Conservation (phyloP, 306 rosid genomes). For the Citrullus mucosospermus region DNA sequence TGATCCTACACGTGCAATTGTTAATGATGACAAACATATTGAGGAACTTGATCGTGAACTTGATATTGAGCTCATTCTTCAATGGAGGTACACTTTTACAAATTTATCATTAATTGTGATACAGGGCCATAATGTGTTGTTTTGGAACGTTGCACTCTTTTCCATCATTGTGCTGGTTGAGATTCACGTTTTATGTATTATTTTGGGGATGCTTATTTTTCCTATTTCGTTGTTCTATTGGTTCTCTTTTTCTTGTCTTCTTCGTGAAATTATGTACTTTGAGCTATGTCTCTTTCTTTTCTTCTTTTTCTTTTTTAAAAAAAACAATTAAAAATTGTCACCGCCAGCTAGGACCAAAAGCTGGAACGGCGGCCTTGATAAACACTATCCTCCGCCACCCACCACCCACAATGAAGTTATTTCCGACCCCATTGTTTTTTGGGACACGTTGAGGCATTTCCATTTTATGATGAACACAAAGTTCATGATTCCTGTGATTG, state of each 20-base stretch:
- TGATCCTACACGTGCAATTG: conserved; percentile 55
- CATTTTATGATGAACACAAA: conserved; percentile 68
- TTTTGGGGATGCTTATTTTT: no score
- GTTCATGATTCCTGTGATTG: conserved; percentile 94
- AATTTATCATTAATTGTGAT: background rate
- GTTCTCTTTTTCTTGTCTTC: no score
- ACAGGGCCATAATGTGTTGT: background rate
- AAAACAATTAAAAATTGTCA: background rate
- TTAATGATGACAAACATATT: conserved; percentile 60
- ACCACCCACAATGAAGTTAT: conserved; percentile 53
- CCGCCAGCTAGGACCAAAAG: conserved; percentile 13
- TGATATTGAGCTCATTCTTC: conserved; percentile 81
- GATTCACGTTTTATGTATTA: no score
- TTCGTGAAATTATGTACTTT: no score
- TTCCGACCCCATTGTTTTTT: conserved; percentile 36
- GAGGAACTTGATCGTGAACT: conserved; percentile 81
- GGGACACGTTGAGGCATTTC: conserved; percentile 88
- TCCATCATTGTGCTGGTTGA: no score
- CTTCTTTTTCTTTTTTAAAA: no score
- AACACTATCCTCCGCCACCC: conserved; percentile 56
- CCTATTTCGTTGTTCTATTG: no score
- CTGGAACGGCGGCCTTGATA: conserved; percentile 16
- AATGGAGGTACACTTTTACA: conserved; percentile 64
- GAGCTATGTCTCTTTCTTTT: no score
- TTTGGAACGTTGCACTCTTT: no score